phyloP scores from a whole-genome alignment of 1,139 yeast genomes.

The Magnusiomyces sp. region DNA sequence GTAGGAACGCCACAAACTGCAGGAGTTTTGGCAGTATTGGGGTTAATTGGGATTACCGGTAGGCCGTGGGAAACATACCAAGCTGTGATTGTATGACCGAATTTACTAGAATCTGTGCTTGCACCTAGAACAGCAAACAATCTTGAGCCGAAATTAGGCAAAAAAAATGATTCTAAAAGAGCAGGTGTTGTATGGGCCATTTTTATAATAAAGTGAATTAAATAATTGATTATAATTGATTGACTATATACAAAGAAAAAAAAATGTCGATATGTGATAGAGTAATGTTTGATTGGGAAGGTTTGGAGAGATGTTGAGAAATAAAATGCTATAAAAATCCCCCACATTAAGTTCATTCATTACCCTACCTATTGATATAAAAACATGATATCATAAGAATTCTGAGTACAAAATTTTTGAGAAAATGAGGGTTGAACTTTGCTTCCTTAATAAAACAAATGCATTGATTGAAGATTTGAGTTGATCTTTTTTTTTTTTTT shows the following conservation, averaged over 20 bases:
- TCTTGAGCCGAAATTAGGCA: conserved; percentile 32
- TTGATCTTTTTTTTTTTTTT: too few relatives aligned
- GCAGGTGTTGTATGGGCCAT: background rate
- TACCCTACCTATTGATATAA: too few relatives aligned
- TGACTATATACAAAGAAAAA: too few relatives aligned
- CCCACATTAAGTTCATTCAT: background rate
- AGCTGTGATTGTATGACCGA: conserved; percentile 58
- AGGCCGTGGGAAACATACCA: conserved; percentile 58
- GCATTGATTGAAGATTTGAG: too few relatives aligned
- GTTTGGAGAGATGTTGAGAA: background rate
- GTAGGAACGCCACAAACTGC: conserved; percentile 43
- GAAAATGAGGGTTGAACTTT: too few relatives aligned
- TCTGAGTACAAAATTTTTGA: too few relatives aligned
- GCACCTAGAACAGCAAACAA: conserved; percentile 69
- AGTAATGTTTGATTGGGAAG: background rate
- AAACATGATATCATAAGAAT: too few relatives aligned
- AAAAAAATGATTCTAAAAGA: conserved; percentile 39
- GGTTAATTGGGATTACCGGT: conserved; percentile 60
- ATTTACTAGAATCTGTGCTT: conserved; percentile 53
- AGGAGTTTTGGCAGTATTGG: conserved; percentile 33
- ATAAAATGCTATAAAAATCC: background rate
- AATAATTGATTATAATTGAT: too few relatives aligned
- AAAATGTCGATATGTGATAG: background rate
- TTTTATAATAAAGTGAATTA: too few relatives aligned
- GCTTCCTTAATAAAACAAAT: too few relatives aligned